phyloP scores from a whole-genome alignment of 139 green algal genomes.

The Chlamydomonas sphaeroides region DNA sequence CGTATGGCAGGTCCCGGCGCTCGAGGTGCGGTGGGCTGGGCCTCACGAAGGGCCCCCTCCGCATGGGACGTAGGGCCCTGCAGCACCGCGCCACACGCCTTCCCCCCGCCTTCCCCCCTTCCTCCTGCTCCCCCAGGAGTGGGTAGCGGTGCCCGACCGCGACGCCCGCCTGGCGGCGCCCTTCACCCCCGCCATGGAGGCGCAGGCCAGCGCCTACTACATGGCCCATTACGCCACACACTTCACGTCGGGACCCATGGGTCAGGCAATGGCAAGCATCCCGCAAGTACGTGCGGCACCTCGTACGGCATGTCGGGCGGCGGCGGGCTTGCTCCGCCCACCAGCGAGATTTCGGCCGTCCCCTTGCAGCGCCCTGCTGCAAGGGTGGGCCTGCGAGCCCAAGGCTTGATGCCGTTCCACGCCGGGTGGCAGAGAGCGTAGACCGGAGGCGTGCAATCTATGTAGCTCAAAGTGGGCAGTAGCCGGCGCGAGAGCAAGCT shows the following conservation, averaged over 20 bases:
- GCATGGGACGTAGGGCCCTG: not conserved
- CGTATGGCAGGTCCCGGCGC: slow-evolving; percentile 23
- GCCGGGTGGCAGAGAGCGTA: no score
- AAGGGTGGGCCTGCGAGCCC: no score
- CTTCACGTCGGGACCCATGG: not conserved
- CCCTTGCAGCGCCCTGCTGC: no score
- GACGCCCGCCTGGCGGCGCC: not conserved
- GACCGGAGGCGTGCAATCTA: no score
- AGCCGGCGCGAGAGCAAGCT: no score
- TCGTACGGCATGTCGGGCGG: no score
- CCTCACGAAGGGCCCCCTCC: no score
- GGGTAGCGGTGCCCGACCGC: not conserved
- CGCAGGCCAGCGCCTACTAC: slow-evolving; percentile 44
- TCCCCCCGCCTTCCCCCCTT: not conserved
- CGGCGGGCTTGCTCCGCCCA: no score
- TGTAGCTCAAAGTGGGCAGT: no score
- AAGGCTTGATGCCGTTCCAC: no score
- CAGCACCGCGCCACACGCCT: not conserved
- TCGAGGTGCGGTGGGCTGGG: not conserved
- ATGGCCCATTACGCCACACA: slow-evolving; percentile 40
- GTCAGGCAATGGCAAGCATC: slow-evolving; percentile 10
- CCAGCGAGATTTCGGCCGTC: no score
- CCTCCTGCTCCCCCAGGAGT: not conserved
- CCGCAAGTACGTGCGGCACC: no score
- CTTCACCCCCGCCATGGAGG: slow-evolving; percentile 6